Conservation (phyloP, 768 basidiomycete genomes). For the Paxillus involutus region DNA sequence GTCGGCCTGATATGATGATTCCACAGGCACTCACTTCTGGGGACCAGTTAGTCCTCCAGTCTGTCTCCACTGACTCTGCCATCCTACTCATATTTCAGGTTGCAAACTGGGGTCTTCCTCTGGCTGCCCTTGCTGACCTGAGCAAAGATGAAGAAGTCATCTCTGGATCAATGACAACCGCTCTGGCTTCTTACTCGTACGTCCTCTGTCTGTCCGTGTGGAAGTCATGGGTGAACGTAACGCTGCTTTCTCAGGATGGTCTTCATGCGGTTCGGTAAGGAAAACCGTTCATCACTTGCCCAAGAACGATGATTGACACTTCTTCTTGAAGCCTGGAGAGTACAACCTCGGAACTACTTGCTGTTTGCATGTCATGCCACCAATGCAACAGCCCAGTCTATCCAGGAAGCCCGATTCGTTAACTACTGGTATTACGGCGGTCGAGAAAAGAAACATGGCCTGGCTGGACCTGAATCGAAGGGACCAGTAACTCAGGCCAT, state of each 20-base stretch:
- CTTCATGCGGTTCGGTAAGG: constrained; percentile 91
- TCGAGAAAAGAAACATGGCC: constrained; percentile 64
- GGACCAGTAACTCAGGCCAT: constrained; percentile 52
- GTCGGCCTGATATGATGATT: constrained; percentile 17
- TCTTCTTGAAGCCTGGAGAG: constrained; percentile 81
- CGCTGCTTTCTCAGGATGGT: constrained; percentile 48
- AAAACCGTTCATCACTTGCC: neutral
- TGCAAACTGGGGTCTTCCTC: constrained; percentile 97
- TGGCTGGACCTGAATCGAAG: constrained; percentile 31
- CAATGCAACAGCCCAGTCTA: constrained; percentile 81
- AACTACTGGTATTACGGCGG: constrained; percentile 93
- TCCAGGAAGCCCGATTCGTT: constrained; percentile 83
- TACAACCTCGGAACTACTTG: constrained; percentile 94
- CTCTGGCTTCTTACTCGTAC: constrained; percentile 89
- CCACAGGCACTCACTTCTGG: constrained; percentile 94
- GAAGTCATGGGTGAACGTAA: constrained; percentile 8
- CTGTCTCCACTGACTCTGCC: neutral
- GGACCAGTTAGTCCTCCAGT: constrained; percentile 71
- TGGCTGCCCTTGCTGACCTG: constrained; percentile 90
- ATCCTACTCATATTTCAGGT: constrained; percentile 49
- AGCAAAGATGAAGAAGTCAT: constrained; percentile 95
- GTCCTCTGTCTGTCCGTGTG: constrained; percentile 35
- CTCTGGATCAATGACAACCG: constrained; percentile 94
- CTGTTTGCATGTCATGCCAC: constrained; percentile 93
- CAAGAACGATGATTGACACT: constrained; percentile 1